Percentiles rank a stretch among this genome's conserved stretches.
Evolutionary conservation across 2,329 filamentous ascomycete species (phyloP).

Genomic region (Penicillium brasilianum): DNA sequence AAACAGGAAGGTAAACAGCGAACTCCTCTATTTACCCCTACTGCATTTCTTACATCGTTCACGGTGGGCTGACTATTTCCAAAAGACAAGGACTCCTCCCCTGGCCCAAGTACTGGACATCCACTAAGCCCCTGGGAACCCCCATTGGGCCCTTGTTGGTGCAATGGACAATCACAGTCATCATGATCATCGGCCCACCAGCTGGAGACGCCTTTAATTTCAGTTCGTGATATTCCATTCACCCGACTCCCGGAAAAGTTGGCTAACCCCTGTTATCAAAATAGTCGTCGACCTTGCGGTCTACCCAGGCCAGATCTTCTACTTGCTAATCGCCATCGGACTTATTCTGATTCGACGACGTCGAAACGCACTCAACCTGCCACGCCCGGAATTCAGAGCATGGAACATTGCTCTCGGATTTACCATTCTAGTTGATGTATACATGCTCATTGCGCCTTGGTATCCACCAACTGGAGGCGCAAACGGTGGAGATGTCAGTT

Average conservation of each 20-base stretch:
- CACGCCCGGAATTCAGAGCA: conserved; percentile 59
- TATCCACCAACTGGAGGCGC: conserved; percentile 67
- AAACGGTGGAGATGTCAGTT: conserved; percentile 68
- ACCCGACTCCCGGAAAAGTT: too few species aligned
- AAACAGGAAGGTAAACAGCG: conserved; percentile 55
- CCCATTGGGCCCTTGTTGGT: conserved; percentile 64
- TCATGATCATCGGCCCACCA: conserved; percentile 66
- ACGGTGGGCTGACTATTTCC: background rate
- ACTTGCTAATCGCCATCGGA: conserved; percentile 33
- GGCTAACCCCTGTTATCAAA: background rate
- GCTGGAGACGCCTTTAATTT: conserved; percentile 70
- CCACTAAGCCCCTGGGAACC: conserved; percentile 67
- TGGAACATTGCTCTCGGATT: conserved; percentile 66
- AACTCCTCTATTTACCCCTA: background rate
- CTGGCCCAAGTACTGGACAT: conserved; percentile 66
- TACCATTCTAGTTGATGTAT: conserved; percentile 64
- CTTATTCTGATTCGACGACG: conserved; percentile 63
- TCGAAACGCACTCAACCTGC: conserved; percentile 57
- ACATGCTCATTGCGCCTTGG: conserved; percentile 72
- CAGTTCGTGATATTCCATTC: too few species aligned
- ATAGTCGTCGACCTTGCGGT: conserved; percentile 4
- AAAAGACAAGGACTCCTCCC: conserved; percentile 62
- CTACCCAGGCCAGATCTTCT: conserved; percentile 3
- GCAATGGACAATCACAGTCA: conserved; percentile 62
- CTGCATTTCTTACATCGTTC: background rate